Percentiles rank a stretch among this genome's conserved stretches.
Evolutionary conservation across 2,329 filamentous ascomycete genomes (phyloP).

Genomic region (Bipolaris victoriae): DNA sequence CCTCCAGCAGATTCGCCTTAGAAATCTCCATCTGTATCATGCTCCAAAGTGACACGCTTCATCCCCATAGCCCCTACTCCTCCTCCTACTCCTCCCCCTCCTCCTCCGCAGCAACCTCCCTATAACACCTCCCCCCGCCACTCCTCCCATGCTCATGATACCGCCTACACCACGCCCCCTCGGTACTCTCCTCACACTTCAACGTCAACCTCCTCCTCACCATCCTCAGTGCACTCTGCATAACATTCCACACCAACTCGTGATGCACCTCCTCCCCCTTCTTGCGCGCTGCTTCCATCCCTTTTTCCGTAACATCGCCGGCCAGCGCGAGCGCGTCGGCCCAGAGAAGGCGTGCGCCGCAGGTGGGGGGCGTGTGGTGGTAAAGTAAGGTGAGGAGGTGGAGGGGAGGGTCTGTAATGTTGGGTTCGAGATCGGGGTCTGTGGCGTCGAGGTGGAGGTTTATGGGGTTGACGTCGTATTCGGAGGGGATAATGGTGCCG

Average conservation of each 20-base stretch:
- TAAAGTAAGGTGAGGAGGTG: slow-evolving; percentile 31
- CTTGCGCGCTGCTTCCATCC: slow-evolving; percentile 2
- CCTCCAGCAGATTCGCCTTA: not conserved
- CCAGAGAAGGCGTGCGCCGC: slow-evolving; percentile 41
- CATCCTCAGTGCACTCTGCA: slow-evolving; percentile 35
- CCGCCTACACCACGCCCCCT: slow-evolving; percentile 39
- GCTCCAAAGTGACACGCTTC: slow-evolving; percentile 4
- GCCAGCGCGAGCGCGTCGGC: slow-evolving; percentile 40
- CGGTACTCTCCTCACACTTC: slow-evolving; percentile 37
- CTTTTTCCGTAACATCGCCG: slow-evolving; percentile 23
- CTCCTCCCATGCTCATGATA: slow-evolving; percentile 41
- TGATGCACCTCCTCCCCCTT: slow-evolving; percentile 11
- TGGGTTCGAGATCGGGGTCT: slow-evolving; percentile 17
- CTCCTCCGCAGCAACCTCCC: slow-evolving; percentile 14
- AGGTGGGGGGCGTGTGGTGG: slow-evolving; percentile 20
- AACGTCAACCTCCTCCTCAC: slow-evolving; percentile 34
- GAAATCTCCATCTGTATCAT: slow-evolving; percentile 11
- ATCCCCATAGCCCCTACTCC: not conserved
- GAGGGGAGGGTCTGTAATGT: slow-evolving; percentile 24
- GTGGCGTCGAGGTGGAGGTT: slow-evolving; percentile 16
- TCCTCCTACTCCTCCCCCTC: not conserved
- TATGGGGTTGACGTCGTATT: slow-evolving; percentile 14
- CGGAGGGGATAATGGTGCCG: not conserved
- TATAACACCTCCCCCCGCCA: slow-evolving; percentile 31
- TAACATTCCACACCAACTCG: slow-evolving; percentile 32